Base-by-base conservation (phyloP, 2,329 filamentous ascomycete species). In the Calonectria pteridis region DNA sequence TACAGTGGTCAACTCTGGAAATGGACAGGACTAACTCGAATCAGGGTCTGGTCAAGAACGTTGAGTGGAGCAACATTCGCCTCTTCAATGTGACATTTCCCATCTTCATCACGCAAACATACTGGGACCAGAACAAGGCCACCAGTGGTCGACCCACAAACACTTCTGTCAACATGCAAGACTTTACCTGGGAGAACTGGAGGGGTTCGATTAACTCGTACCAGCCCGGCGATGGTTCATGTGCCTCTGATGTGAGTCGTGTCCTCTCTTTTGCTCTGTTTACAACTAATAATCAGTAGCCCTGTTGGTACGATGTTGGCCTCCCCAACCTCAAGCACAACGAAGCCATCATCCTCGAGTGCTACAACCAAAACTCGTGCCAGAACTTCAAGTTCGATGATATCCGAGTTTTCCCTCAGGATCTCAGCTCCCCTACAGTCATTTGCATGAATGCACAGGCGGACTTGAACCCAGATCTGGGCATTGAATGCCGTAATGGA, bases 31-130 rank as follows among this genome's bases (percentile, higher is more conserved):
- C 46, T 68, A 67, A 72, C 53, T 14, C 18, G 10, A 16, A 1
- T 0, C 5, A 71, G 64, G 70, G 65, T 18, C 70, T 72, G 37
- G 70, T 72, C 58, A 72, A 72, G 29, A 72, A 68, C 37, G 70
- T 72, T 7, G 65, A 68, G 50, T 72, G 70, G 65, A 68, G 70
- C 55, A 72, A 72, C 46, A 72, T 72, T 23, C 70, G 70, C n/a
- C 55, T 72, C 37, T 72, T 72, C 58, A 72, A 72, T 13, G 70
- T 72, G 23, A 68, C 70, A n/a, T 72, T 72, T 65, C 70, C 70
- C n/a, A 49, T 72, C 49, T 72, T 68, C 49, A 72, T 72, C 58
- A 72, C 70, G 2, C 70, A 72, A n/a, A 72, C 70, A 4, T 72
- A 72, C 26, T 72, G 70, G 70, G 70, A 72, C 37, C 70, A 72